Percentiles rank a stretch among this genome's conserved stretches.
Conservation (phyloP, 1,284 basidiomycete species). For the Cryptococcus depauperatus region DNA sequence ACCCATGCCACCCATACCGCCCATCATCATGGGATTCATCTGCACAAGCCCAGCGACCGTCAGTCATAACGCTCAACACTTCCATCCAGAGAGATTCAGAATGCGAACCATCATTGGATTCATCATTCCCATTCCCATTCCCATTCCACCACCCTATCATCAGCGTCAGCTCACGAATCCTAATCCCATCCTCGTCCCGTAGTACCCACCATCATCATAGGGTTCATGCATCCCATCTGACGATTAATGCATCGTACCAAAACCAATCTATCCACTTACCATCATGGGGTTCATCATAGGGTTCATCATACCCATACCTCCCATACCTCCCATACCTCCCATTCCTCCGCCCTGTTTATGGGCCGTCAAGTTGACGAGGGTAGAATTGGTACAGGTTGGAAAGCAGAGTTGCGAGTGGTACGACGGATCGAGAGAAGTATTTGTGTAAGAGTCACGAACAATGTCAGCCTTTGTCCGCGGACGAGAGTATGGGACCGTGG, state of each 20-base stretch:
- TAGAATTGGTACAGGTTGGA: neutral
- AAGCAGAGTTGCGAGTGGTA: neutral
- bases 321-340: slow-evolving; percentile 15
- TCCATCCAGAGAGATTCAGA: too few relatives aligned
- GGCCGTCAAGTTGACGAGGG: neutral
- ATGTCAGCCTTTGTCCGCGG: slow-evolving; percentile 17
- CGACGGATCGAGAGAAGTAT: slow-evolving; percentile 2
- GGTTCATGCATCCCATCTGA: slow-evolving; percentile 11
- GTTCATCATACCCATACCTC: slow-evolving; percentile 15
- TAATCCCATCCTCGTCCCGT: too few relatives aligned
- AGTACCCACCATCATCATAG: slow-evolving; percentile 11
- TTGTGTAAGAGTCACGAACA: slow-evolving; percentile 5
- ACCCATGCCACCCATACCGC: slow-evolving; percentile 17
- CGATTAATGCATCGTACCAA: neutral
- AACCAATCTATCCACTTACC: neutral
- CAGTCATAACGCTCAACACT: neutral
- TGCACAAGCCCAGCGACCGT: slow-evolving; percentile 4
- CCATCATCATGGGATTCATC: slow-evolving; percentile 16
- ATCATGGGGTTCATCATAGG: slow-evolving; percentile 10
- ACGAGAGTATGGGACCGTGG: slow-evolving; percentile 3
- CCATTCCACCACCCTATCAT: slow-evolving; percentile 11
- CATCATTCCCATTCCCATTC: slow-evolving; percentile 17
- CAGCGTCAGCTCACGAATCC: neutral
- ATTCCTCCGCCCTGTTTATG: neutral
- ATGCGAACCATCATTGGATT: slow-evolving; percentile 11